These are phyloP conservation scores for Vitis hybrid DNA, from an alignment of 177 flowering plant species.

Conservation along the genomic window DNA sequence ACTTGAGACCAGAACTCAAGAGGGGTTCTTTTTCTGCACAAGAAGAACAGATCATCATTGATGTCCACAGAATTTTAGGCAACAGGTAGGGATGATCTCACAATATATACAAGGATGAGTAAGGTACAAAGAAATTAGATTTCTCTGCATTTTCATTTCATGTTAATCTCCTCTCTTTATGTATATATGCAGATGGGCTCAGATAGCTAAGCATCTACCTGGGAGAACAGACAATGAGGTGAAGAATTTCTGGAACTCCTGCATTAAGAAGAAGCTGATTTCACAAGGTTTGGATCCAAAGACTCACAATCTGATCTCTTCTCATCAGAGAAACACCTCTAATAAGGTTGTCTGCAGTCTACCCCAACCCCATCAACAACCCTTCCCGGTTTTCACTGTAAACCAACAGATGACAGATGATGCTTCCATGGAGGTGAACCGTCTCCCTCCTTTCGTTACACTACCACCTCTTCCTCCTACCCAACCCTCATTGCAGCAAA, in stretches of 20 bases:
- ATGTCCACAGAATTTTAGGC: conserved; percentile 60
- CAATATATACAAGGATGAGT: no score
- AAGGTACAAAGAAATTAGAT: no score
- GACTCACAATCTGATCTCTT: conserved; percentile 51
- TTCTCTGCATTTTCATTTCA: no score
- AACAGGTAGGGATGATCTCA: conserved; percentile 37
- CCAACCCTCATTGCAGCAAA: background rate
- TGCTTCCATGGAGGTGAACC: background rate
- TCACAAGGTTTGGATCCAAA: conserved; percentile 64
- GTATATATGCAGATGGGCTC: conserved; percentile 48
- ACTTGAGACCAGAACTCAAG: conserved; percentile 61
- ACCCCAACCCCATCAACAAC: conserved; percentile 21
- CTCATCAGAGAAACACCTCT: conserved; percentile 20
- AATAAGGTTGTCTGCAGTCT: conserved; percentile 17
- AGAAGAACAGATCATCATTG: conserved; percentile 61
- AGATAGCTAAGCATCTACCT: conserved; percentile 64
- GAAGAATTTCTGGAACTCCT: conserved; percentile 72
- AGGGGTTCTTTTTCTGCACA: conserved; percentile 53
- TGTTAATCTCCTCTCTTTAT: background rate
- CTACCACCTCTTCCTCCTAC: conserved; percentile 8
- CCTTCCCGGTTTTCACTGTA: conserved; percentile 21
- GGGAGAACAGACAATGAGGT: conserved; percentile 74
- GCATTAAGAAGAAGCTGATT: conserved; percentile 63
- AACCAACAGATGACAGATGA: background rate
- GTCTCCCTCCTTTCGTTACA: conserved; percentile 1